Base-by-base conservation (phyloP, 2,329 filamentous ascomycete genomes). In the Colletotrichum incanum region DNA sequence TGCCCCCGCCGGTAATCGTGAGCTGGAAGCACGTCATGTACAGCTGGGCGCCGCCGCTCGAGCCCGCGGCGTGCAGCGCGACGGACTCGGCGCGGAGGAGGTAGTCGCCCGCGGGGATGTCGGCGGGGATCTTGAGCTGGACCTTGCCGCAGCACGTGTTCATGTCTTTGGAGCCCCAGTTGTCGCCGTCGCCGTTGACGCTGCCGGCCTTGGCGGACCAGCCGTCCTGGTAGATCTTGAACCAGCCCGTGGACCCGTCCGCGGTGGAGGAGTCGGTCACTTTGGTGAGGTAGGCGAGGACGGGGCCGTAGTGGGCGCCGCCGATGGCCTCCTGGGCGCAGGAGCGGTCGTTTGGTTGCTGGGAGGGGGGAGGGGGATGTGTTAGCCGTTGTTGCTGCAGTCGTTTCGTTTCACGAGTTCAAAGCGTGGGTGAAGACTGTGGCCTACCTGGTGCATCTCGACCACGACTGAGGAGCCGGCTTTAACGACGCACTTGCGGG, bases 81-180 rank as follows among this genome's bases (percentile, higher is more conserved):
- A 89, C 85, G 68, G 87, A 81, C 79, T 89, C 87, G 74, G 87
- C 85, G 62, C 87, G 84, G 34, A 88, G 81, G 52, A 89, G 84
- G 76, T 89, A 89, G 76, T 88, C 84, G 47, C 88, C 88, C 8
- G 85, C 76, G 16, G 82, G 83, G 50, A 89, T 82, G 67, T 82
- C 81, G 5, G 77, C 71, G 9, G 87, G 87, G 65, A 89, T 85
- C 52, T 61, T 63, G 28, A 74, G 43, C 18, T 64, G 50, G 23
- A 73, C 63, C 16, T 64, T 65, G 23, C 73, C 71, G 43, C 73
- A 74, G 60, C 66, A 70, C 31, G 52, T 61, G 66, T 74, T 74
- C 62, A 74, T 65, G 54, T 71, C 65, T 54, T 74, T 72, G 12
- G 71, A 67, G 7, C 71, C 73, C 73, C 73, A 75, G 37, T 64